Evolutionary conservation across 2,329 filamentous ascomycete species (phyloP).

Genomic region (Diaporthe ilicicola): DNA sequence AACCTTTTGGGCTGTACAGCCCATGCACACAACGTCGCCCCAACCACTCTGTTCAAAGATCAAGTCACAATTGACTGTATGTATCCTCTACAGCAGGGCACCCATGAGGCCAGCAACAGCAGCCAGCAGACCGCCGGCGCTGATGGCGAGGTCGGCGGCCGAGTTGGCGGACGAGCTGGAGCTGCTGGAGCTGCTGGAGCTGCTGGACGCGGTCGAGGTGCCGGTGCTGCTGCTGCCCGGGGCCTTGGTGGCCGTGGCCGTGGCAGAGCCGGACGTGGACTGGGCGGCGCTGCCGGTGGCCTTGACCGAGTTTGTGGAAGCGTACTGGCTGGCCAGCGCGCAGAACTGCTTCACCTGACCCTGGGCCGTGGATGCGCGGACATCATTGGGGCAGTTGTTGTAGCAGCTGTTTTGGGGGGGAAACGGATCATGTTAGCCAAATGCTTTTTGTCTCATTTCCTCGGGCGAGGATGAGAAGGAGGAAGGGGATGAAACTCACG

Average conservation of each 20-base stretch:
- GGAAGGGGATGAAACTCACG: slow-evolving; percentile 46
- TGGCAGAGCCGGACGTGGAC: slow-evolving; percentile 35
- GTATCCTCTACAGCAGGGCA: slow-evolving; percentile 39
- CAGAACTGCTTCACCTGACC: slow-evolving; percentile 55
- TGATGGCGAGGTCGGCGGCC: slow-evolving; percentile 33
- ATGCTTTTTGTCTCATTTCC: background rate
- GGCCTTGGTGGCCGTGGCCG: slow-evolving; percentile 13
- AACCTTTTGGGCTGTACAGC: background rate
- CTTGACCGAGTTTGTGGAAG: slow-evolving; percentile 37
- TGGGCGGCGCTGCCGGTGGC: slow-evolving; percentile 34
- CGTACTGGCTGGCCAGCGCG: slow-evolving; percentile 53
- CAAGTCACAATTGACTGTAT: too few species aligned
- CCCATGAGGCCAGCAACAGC: slow-evolving; percentile 44
- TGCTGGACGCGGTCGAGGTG: slow-evolving; percentile 22
- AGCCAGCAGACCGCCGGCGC: slow-evolving; percentile 42
- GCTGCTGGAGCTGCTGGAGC: slow-evolving; percentile 3
- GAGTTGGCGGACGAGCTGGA: slow-evolving; percentile 28
- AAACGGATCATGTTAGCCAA: background rate
- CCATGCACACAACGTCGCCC: background rate
- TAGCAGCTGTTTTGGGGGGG: slow-evolving; percentile 52
- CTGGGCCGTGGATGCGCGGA: slow-evolving; percentile 44
- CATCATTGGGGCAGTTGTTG: slow-evolving; percentile 65
- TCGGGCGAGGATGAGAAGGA: background rate
- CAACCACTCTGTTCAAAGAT: too few species aligned
- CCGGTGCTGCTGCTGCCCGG: slow-evolving; percentile 26